Evolutionary conservation across 2,329 filamentous ascomycete genomes (phyloP), one percentile per base, ranked within the genome.

Genomic region (Mycocentrospora acerina): DNA sequence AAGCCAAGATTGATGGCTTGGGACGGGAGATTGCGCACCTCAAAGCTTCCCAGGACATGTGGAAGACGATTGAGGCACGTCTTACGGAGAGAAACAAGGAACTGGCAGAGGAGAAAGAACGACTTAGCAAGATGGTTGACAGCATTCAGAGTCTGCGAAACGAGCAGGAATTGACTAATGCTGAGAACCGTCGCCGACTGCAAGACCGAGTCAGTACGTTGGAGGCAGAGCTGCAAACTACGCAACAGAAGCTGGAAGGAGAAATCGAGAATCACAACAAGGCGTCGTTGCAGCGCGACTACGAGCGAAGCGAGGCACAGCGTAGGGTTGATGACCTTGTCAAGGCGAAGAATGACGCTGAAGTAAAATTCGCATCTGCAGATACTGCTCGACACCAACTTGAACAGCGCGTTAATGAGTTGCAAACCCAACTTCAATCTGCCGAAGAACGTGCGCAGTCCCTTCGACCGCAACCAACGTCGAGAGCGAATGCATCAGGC

Each of bases 251-350:
- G 66, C 76, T 97, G 3, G 82, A 85, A 2, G 82, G 89, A 17
- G 90, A 96, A 60, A 69, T 83, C 1, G 90, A 96, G 45, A 90
- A 95, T 49, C 81, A 77, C 51, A 94, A 90, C 74, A 91, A 94
- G 64, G 73, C 86, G 24, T 78, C 86, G 43, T 74, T 93, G 34
- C 83, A 91, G 40, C 90, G 94, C 57, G 91, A 97, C 59, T 96
- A 88, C 48, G 93, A 98, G 45, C 81, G 85, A 28, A 85, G 89
- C 51, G 89, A 97, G 63, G 83, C 80, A 34, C 89, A 95, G 64
- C 93, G 90, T 67, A 83, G 90, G 35, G 93, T 97, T 44, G 91
- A 98, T 52, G 91, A 97, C 58, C 79, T 98, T 30, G 85, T 91
- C 47, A 76, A 83, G 22, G 91, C 82, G 55, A 74, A 96, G 27